Conservation (phyloP, 257 asterid species). For the Solanum microdontum region DNA sequence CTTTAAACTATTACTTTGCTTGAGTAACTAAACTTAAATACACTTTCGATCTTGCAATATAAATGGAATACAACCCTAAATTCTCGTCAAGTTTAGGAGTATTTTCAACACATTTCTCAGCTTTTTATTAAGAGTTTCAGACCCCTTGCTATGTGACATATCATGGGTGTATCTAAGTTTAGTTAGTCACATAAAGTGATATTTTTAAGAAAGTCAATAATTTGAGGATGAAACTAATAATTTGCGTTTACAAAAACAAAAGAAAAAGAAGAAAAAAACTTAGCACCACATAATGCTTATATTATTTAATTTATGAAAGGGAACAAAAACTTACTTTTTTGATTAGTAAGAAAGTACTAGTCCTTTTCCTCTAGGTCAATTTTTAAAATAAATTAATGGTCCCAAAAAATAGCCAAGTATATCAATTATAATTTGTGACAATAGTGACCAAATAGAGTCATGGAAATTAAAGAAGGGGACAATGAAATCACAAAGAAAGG, state of each 20-base stretch:
- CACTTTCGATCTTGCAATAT: neutral
- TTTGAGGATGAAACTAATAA: too few species aligned
- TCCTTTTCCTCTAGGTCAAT: neutral
- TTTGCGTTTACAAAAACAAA: neutral
- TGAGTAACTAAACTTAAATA: neutral
- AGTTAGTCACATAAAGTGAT: too few species aligned
- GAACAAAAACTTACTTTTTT: neutral
- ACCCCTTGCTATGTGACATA: too few species aligned
- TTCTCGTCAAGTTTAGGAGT: neutral
- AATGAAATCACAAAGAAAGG: neutral
- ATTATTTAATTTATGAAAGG: neutral
- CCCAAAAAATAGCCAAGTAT: neutral
- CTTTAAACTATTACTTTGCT: too few species aligned
- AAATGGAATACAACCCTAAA: neutral
- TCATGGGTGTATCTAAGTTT: neutral
- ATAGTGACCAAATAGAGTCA: neutral
- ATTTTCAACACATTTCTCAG: too few species aligned
- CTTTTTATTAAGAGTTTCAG: too few species aligned
- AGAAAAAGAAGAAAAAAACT: neutral
- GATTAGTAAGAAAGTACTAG: neutral
- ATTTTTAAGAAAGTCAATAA: too few species aligned
- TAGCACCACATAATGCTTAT: too few species aligned
- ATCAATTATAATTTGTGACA: neutral
- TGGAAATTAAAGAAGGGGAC: neutral
- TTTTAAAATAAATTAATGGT: neutral